Conservation (phyloP, 306 rosid genomes). For the Malus sieversii region DNA sequence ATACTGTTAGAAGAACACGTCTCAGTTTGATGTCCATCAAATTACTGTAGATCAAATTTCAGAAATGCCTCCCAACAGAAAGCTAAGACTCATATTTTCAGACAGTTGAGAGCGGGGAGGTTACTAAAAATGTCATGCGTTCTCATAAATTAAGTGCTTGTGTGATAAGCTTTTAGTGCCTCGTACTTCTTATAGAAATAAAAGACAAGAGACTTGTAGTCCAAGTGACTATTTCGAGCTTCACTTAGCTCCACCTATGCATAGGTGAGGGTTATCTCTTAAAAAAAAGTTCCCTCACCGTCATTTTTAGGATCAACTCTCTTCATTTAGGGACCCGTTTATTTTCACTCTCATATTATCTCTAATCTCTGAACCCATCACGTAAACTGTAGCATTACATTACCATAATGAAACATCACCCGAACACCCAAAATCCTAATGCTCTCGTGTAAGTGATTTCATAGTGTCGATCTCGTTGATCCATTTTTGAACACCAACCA, state of each 20-base stretch:
- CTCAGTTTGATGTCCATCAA: neutral
- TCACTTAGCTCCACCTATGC: neutral
- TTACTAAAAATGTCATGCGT: neutral
- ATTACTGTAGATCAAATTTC: neutral
- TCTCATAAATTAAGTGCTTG: neutral
- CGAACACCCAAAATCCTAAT: neutral
- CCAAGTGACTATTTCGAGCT: neutral
- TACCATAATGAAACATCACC: neutral
- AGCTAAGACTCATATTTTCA: too few relatives aligned
- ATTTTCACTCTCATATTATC: neutral
- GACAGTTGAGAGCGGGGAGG: too few relatives aligned
- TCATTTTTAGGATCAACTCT: neutral
- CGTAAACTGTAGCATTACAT: neutral
- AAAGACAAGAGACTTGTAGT: neutral
- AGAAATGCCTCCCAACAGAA: neutral
- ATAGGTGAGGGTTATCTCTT: neutral
- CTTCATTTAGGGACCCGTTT: neutral
- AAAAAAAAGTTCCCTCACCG: neutral
- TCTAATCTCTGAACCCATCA: neutral
- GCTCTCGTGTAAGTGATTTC: neutral
- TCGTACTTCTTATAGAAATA: neutral
- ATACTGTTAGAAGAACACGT: slow-evolving; percentile 31
- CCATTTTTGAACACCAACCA: neutral
- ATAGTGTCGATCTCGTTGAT: neutral
- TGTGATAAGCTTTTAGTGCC: neutral